Base-by-base conservation (phyloP, 2,329 filamentous ascomycete genomes). In the Monilinia fructigena region DNA sequence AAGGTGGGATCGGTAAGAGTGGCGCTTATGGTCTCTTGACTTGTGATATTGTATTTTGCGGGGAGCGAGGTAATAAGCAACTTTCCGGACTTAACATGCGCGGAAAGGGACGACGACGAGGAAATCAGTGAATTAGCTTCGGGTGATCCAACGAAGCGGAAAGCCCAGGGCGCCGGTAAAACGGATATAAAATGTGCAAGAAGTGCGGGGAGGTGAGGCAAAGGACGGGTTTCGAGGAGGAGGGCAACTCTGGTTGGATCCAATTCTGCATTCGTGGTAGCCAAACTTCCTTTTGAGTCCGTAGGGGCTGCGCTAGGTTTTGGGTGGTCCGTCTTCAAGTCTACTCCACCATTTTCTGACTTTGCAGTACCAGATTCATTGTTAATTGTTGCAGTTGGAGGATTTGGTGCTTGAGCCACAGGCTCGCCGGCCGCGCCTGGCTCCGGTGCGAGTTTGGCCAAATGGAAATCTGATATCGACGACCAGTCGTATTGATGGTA, bases 161-260 rank as follows among this genome's bases (percentile, higher is more conserved):
- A 84, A 31, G 77, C 79, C 83, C 83, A 86, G 76, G 85, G 82
- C 0, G 82, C 80, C 4, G 83, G 83, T 4, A 85, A 79, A 26
- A 85, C 80, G 1, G 80, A 77, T 65, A 83, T 83, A 76, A 85
- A 84, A 75, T 86, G 83, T 28, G 84, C 77, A 74, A 84, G 78
- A 50, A 84, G 77, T 0, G 83, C 82, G 3, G 82, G 82, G 31
- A 86, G 78, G 67, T 81, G 76, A 4, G 82, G 78, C 35, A 79
- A 77, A 2, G 82, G 76, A 8, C 83, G 80, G 72, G 81, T 81
- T 74, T 86, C 83, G 68, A 86, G 80, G 35, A 86, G 78, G 26
- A 86, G 79, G n/a, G 82, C 84, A 55, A 86, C 77, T 71, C 85
- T 85, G 69, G 78, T 80, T 60, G 78, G 76, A 72, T 85, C 83